Conservation (phyloP, 2,329 filamentous ascomycete genomes). For the Fusarium continuum region DNA sequence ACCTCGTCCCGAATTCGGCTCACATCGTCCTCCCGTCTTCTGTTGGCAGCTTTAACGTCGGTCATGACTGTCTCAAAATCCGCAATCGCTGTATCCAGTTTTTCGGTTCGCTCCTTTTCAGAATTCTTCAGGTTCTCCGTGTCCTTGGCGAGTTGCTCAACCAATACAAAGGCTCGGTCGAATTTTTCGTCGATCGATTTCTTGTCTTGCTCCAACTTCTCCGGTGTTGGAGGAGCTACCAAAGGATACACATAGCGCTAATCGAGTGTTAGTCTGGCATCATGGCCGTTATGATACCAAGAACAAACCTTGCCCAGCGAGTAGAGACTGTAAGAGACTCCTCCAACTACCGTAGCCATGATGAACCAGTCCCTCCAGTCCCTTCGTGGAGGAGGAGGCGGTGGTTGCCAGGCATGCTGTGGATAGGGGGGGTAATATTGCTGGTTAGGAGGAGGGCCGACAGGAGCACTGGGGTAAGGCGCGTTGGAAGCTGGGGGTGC, state of each 20-base stretch:
- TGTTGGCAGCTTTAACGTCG: constrained; percentile 83
- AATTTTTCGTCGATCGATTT: constrained; percentile 92
- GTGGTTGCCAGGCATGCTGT: constrained; percentile 66
- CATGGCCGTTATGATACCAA: not conserved
- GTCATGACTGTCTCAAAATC: constrained; percentile 86
- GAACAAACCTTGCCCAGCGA: constrained; percentile 80
- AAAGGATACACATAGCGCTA: constrained; percentile 91
- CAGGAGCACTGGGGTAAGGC: constrained; percentile 56
- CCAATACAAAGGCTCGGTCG: constrained; percentile 86
- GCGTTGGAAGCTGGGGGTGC: constrained; percentile 53
- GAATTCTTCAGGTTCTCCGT: constrained; percentile 87
- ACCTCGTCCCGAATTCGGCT: constrained; percentile 89
- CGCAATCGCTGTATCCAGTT: constrained; percentile 80
- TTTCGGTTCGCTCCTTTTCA: constrained; percentile 84
- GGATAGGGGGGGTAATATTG: constrained; percentile 60
- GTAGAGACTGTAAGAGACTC: constrained; percentile 89
- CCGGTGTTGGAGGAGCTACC: constrained; percentile 91
- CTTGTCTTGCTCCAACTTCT: constrained; percentile 94
- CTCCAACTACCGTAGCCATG: constrained; percentile 94
- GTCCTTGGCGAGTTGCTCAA: constrained; percentile 92
- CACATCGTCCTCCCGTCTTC: constrained; percentile 86
- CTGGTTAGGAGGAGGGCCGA: constrained; percentile 55
- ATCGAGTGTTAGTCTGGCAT: constrained; percentile 21
- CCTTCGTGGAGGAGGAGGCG: constrained; percentile 73
- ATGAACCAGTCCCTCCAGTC: constrained; percentile 99